Percentiles rank a stretch among this genome's conserved stretches.
Conservation (phyloP, 164 flowering plant species). For the Sedum album region DNA sequence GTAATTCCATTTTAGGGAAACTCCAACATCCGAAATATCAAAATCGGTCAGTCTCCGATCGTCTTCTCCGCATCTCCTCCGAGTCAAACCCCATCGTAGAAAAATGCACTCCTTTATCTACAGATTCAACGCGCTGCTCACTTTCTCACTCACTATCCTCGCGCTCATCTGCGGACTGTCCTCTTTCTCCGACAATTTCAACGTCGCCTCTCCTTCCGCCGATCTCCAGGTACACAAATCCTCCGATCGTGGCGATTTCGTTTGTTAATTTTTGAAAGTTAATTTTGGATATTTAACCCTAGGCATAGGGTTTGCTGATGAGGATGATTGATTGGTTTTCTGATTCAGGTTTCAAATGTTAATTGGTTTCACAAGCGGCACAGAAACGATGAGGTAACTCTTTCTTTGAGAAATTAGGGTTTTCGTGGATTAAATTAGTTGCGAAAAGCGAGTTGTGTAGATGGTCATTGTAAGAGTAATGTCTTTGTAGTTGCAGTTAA, state of each 20-base stretch:
- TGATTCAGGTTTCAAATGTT: conserved; percentile 53
- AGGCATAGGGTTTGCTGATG: background rate
- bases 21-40: no score
- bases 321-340: background rate
- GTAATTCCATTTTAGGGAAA: background rate
- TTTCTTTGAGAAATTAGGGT: background rate
- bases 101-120: conserved; percentile 77
- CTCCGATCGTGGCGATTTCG: background rate
- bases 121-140: conserved; percentile 74
- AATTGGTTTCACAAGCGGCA: conserved; percentile 83
- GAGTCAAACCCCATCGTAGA: background rate
- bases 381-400: conserved; percentile 74
- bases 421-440: background rate
- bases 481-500: background rate
- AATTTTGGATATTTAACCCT: background rate
- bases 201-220: conserved; percentile 53
- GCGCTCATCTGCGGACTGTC: conserved; percentile 75
- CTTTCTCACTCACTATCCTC: conserved; percentile 68
- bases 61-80: no score
- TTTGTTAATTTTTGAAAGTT: background rate
- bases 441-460: background rate
- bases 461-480: no score
- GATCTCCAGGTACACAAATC: conserved; percentile 42
- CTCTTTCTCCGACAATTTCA: conserved; percentile 73
- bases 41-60: no score